These are phyloP conservation scores for Panellus pusillus DNA, from an alignment of 768 basidiomycete species.

Conservation along the genomic window DNA sequence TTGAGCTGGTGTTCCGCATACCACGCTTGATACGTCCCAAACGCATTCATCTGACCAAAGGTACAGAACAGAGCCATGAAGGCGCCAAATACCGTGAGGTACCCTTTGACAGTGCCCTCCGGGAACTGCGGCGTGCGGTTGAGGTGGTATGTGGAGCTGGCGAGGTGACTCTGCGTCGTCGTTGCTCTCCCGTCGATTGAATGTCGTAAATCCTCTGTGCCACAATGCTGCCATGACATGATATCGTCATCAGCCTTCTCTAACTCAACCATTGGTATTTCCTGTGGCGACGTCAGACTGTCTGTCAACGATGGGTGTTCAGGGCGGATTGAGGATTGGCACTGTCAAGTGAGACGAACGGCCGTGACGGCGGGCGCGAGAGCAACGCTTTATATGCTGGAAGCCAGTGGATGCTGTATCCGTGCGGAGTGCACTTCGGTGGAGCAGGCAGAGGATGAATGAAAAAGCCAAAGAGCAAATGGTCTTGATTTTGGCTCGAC, in stretches of 20 bases:
- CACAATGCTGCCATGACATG: constrained; percentile 22
- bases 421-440: too few relatives aligned
- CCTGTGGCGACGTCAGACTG: constrained; percentile 21
- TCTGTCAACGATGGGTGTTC: constrained; percentile 3
- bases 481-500: constrained; percentile 17
- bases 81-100: constrained; percentile 60
- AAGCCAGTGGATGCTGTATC: neutral
- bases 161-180: constrained; percentile 18
- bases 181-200: constrained; percentile 20
- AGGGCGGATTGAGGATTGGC: neutral
- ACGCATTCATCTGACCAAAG: constrained; percentile 72
- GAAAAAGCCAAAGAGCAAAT: constrained; percentile 20
- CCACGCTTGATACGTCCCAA: constrained; percentile 72
- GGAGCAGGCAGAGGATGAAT: constrained; percentile 8
- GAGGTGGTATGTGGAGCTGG: constrained; percentile 14
- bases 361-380: neutral
- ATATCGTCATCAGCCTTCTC: constrained; percentile 14
- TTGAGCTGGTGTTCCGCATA: constrained; percentile 61
- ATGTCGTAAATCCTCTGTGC: constrained; percentile 20
- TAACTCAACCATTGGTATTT: constrained; percentile 11
- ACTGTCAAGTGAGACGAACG: neutral
- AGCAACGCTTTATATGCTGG: constrained; percentile 11
- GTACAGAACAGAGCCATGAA: constrained; percentile 68
- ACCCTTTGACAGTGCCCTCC: constrained; percentile 35
- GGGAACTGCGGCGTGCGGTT: constrained; percentile 20